Base-by-base conservation (phyloP, 2,329 filamentous ascomycete genomes). In the Sporothrix protearum region DNA sequence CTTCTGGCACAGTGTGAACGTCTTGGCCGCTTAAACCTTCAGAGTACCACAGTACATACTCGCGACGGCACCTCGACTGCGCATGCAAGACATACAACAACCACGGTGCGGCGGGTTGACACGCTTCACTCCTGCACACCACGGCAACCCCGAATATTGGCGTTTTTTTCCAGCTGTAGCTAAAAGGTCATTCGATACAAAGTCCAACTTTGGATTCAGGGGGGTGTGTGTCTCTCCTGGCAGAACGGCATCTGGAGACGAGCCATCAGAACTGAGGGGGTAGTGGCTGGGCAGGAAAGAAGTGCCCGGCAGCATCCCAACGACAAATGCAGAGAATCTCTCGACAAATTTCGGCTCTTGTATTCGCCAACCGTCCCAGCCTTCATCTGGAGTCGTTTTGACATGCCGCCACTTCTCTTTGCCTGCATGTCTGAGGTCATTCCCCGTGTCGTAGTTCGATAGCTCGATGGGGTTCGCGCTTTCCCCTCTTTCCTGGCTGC, bases 401-500 rank as follows among this genome's bases (percentile, higher is more conserved):
- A n/a, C 42, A 16, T 67, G n/a, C 12, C n/a, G 33, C 25, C n/a
- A n/a, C 16, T 33, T 28, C 16, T 63, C n/a, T 30, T 25, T 67
- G 33, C 6, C 64, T 67, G 64, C 64, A 67, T 67, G 64, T 51
- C 45, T 51, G 64, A 67, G 45, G 36, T 67, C 33, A 33, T 53
- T 22, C 19, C 42, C 64, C 42, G 28, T 51, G 47, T 39, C 3
- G 63, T 67, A 45, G 42, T 25, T 33, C 45, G 59, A 45, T 2
- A 53, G 49, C 1, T 25, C 4, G 49, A 51, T 10, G 30, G n/a
- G 53, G 19, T 61, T 39, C n/a, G 25, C 59, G 22, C 19, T 33
- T 69, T 69, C 51, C 67, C 67, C 67, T 69, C 67, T 69, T 69
- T 59, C 33, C 6, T 28, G 1, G 66, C 49, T 28, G 36, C 66